Evolutionary conservation across 805 yeast genomes (phyloP).

Genomic region (Ogataea ramenticola): DNA sequence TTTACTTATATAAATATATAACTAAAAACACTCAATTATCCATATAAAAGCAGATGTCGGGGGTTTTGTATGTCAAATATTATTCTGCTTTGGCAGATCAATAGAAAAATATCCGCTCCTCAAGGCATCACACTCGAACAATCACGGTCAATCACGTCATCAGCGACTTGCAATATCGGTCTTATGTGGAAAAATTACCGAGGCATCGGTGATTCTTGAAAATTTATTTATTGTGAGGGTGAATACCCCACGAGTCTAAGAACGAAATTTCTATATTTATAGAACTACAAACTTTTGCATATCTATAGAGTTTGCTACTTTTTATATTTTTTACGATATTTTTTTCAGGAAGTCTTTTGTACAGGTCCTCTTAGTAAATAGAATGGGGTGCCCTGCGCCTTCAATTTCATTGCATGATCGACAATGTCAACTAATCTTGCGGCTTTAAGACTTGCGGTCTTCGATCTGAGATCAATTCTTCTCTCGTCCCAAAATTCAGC

Average conservation of each 20-base stretch:
- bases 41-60: neutral
- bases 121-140: neutral
- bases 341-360: neutral
- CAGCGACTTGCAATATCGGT: too few species aligned
- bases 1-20: too few species aligned
- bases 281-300: too few species aligned
- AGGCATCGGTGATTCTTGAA: too few species aligned
- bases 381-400: constrained; percentile 18
- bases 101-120: neutral
- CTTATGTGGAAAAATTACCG: too few species aligned
- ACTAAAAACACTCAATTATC: too few species aligned
- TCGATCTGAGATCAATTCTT: constrained; percentile 16
- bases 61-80: neutral
- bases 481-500: constrained; percentile 24
- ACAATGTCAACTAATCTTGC: constrained; percentile 21
- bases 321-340: too few species aligned
- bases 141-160: constrained; percentile 1
- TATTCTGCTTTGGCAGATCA: too few species aligned
- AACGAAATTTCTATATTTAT: too few species aligned
- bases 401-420: constrained; percentile 20
- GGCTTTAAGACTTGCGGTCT: constrained; percentile 21
- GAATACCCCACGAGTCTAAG: too few species aligned
- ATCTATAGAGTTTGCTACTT: too few species aligned
- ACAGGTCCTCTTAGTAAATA: constrained; percentile 13
- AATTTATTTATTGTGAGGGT: too few species aligned